These are phyloP conservation scores for Tylopilus sp. DNA, from an alignment of 768 basidiomycete genomes.

Conservation along the genomic window DNA sequence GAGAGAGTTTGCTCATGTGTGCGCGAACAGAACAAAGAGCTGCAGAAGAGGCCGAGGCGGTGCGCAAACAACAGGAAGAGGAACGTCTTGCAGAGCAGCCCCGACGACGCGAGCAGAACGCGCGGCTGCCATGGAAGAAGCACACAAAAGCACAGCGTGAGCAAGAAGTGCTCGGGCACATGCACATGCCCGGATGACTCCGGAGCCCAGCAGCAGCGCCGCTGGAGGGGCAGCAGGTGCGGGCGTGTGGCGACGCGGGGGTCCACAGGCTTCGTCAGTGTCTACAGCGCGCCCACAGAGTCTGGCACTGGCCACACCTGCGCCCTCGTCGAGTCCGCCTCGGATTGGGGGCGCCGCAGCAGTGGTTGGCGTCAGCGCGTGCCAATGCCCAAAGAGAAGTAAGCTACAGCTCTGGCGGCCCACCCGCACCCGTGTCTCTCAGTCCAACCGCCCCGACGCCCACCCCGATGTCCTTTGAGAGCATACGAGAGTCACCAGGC, in stretches of 20 bases:
- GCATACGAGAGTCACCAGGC: slow-evolving; percentile 43
- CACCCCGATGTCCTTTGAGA: slow-evolving; percentile 38
- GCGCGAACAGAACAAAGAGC: slow-evolving; percentile 48
- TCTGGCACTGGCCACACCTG: slow-evolving; percentile 40
- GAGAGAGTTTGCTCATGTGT: slow-evolving; percentile 6
- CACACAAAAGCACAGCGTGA: slow-evolving; percentile 60
- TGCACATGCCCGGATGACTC: slow-evolving; percentile 29
- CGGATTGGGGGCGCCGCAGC: slow-evolving; percentile 35
- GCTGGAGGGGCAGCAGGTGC: too few relatives aligned
- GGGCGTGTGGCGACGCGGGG: too few relatives aligned
- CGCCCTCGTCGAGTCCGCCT: slow-evolving; percentile 30
- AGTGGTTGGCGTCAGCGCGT: slow-evolving; percentile 58
- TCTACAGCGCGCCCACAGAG: slow-evolving; percentile 55
- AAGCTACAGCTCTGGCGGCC: too few relatives aligned
- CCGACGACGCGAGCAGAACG: slow-evolving; percentile 49
- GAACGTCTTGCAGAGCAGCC: slow-evolving; percentile 51
- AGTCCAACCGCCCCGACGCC: not conserved
- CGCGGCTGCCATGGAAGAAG: slow-evolving; percentile 49
- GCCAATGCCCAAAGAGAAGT: too few relatives aligned
- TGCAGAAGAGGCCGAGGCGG: slow-evolving; percentile 53
- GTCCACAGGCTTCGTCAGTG: too few relatives aligned
- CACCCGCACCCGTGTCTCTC: too few relatives aligned
- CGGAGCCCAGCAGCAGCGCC: too few relatives aligned
- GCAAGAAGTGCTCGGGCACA: slow-evolving; percentile 54
- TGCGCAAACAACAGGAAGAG: slow-evolving; percentile 59